phyloP scores from a whole-genome alignment of 2,329 filamentous ascomycete genomes.

The Coniosporium tulheliwenetii region DNA sequence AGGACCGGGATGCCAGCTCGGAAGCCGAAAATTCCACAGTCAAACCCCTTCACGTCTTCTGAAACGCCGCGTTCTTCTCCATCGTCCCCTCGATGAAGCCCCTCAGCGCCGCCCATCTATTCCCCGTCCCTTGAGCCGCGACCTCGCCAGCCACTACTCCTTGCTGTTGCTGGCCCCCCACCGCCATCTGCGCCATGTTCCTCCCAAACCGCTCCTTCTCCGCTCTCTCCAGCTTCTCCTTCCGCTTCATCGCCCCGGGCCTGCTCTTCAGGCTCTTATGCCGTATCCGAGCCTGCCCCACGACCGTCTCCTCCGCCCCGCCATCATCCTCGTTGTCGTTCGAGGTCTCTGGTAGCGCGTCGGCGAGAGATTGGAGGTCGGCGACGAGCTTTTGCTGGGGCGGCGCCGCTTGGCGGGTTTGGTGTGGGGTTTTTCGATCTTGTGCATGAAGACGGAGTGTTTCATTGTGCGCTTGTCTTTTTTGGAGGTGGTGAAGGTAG shows the following conservation, averaged over 20 bases:
- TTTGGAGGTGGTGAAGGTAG: slow-evolving; percentile 56
- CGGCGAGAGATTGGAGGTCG: slow-evolving; percentile 59
- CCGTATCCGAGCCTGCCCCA: slow-evolving; percentile 46
- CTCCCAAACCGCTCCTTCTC: slow-evolving; percentile 75
- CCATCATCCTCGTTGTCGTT: slow-evolving; percentile 12
- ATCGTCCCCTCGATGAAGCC: slow-evolving; percentile 75
- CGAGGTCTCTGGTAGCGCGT: slow-evolving; percentile 58
- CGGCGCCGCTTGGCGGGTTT: slow-evolving; percentile 45
- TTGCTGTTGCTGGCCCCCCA: slow-evolving; percentile 4
- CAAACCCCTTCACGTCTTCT: background rate
- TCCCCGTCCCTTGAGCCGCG: slow-evolving; percentile 28
- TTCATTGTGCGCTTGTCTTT: slow-evolving; percentile 72
- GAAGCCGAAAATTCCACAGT: too few relatives aligned
- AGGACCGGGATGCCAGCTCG: too few relatives aligned
- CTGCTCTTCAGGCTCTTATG: slow-evolving; percentile 60
- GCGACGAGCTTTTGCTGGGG: slow-evolving; percentile 65
- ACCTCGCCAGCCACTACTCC: slow-evolving; percentile 2
- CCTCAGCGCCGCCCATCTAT: slow-evolving; percentile 67
- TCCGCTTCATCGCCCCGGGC: slow-evolving; percentile 69
- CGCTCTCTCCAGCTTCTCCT: slow-evolving; percentile 60
- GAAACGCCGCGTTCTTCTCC: slow-evolving; percentile 73
- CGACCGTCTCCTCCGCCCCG: slow-evolving; percentile 5
- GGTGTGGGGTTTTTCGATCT: slow-evolving; percentile 45
- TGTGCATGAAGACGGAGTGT: slow-evolving; percentile 63
- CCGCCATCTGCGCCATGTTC: slow-evolving; percentile 61